Evolutionary conservation across 441 rosid species (phyloP), one percentile per base, ranked within the genome.

Genomic region (Erodium texanum): DNA sequence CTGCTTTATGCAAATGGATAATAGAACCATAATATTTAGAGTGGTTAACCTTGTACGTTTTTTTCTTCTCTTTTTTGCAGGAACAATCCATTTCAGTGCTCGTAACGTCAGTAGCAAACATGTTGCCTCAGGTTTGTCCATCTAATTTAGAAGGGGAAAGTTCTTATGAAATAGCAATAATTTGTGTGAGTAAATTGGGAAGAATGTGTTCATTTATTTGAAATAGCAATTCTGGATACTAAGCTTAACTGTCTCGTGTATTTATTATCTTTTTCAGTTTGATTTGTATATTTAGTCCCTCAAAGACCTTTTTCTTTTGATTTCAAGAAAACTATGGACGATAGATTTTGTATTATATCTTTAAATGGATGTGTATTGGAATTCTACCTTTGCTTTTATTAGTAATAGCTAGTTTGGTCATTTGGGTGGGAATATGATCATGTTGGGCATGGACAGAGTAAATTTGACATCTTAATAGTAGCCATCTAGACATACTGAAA

Each of bases 31-130:
- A 54, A 54, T 7, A 6, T 54, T 54, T 65, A 1, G 23, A 36
- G 56, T 63, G 66, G 61, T 68, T 69, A 62, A 66, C 77, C 61
- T 70, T 56, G 7, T 54, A 70, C 62, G 34, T 24, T 10, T 74
- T 15, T 70, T 68, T 50, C n/a, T n/a, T n/a, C n/a, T n/a, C n/a
- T n/a, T 27, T 27, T 61, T 77, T 78, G 56, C 90, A 93, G 97
- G 97, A 90, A 76, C 93, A 88, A 77, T 93, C 98, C 61, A 82
- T 93, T 78, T 93, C 98, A 67, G 83, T 90, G 69, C 92, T 90
- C 71, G 84, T 89, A 72, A 86, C 93, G 74, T 85, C 90, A 59
- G 92, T 87, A 72, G 94, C 96, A 63, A 93, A 85, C 76, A 83
- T 88, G 89, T 77, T 93, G 67, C 97, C 97, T 43, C 97, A 88